Conservation (phyloP, 768 basidiomycete species). For the Cystoderma amianthinum region DNA sequence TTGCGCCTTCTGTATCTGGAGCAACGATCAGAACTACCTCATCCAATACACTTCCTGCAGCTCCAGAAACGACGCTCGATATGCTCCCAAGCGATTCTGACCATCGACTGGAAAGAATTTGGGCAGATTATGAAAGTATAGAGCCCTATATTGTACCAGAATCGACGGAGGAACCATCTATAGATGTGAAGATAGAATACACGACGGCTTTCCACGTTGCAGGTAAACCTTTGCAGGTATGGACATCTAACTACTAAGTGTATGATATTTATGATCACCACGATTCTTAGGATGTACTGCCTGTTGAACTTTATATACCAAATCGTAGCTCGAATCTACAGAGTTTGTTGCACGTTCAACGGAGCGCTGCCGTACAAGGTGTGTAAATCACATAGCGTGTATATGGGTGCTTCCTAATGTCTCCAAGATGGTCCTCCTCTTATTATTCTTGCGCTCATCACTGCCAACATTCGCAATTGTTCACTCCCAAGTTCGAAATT, state of each 20-base stretch:
- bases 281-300: conserved; percentile 58
- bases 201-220: conserved; percentile 24
- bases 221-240: conserved; percentile 56
- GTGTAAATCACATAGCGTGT: not conserved
- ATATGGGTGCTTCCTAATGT: not conserved
- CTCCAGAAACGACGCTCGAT: conserved; percentile 23
- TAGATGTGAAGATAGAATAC: conserved; percentile 55
- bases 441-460: conserved; percentile 80
- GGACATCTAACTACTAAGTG: conserved; percentile 4
- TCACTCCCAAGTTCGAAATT: conserved; percentile 80
- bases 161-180: conserved; percentile 33
- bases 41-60: conserved; percentile 7
- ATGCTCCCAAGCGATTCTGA: conserved; percentile 79
- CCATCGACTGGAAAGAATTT: conserved; percentile 72
- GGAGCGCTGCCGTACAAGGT: conserved; percentile 61
- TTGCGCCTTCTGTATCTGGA: conserved; percentile 25
- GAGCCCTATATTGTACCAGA: conserved; percentile 62
- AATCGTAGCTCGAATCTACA: conserved; percentile 55
- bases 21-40: conserved; percentile 20
- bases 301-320: conserved; percentile 69
- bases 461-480: conserved; percentile 87
- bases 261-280: not conserved
- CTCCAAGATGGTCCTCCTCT: conserved; percentile 79
- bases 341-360: conserved; percentile 37
- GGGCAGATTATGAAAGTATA: conserved; percentile 82